A percentile compares a stretch with the other conserved stretches of the same genome.
These are phyloP conservation scores for Sporothrix pseudoabietina DNA, from an alignment of 2,329 filamentous ascomycete genomes.

Conservation along the genomic window DNA sequence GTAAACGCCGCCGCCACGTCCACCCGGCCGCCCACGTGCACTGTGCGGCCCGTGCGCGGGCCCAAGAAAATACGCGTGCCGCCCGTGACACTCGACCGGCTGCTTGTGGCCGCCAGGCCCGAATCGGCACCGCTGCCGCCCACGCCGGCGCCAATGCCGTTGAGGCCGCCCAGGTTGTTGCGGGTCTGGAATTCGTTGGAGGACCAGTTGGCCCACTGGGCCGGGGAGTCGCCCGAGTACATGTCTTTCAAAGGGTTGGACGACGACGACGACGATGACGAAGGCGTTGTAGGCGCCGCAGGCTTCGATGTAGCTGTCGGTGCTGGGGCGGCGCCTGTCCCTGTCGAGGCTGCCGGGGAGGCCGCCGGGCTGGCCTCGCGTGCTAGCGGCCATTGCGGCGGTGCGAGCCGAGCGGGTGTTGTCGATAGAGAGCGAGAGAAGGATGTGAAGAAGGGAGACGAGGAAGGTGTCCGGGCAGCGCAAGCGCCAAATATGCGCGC, in stretches of 20 bases:
- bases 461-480: neutral
- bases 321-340: neutral
- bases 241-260: constrained; percentile 27
- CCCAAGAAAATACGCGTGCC: constrained; percentile 42
- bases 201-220: constrained; percentile 34
- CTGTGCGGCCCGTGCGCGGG: constrained; percentile 50
- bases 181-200: constrained; percentile 35
- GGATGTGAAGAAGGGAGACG: neutral
- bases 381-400: constrained; percentile 23
- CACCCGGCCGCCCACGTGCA: constrained; percentile 47
- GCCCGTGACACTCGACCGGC: neutral
- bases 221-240: constrained; percentile 32
- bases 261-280: neutral
- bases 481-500: constrained; percentile 5
- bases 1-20: constrained; percentile 52
- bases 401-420: constrained; percentile 9
- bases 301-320: neutral
- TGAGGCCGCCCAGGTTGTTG: constrained; percentile 15
- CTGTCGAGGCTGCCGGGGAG: neutral
- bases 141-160: neutral
- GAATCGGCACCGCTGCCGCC: neutral
- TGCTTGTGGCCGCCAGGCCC: neutral
- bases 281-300: neutral
- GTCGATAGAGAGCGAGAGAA: constrained; percentile 25
- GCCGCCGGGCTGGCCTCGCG: neutral